Conservation (phyloP, 208 protist species). For the Endotrypanum monterogeii region DNA sequence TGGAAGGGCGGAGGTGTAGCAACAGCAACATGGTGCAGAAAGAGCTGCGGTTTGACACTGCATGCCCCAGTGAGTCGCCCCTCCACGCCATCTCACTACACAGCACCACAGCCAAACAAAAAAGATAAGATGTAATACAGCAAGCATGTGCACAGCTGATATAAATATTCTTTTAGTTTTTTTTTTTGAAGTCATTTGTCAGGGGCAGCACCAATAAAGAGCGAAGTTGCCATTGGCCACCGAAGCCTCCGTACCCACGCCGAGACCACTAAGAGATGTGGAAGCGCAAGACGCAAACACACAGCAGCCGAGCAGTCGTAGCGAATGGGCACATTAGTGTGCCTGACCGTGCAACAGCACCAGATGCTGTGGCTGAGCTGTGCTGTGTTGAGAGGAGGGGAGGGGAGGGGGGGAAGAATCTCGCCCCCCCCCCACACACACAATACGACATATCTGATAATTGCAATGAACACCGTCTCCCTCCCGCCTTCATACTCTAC, state of each 20-base stretch:
- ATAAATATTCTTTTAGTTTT: too few relatives aligned
- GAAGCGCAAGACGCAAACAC: too few relatives aligned
- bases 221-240: too few relatives aligned
- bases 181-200: not conserved
- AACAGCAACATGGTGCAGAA: not conserved
- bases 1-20: not conserved
- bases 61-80: not conserved
- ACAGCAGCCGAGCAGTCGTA: not conserved
- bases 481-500: slow-evolving; percentile 88
- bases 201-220: not conserved
- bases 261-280: not conserved
- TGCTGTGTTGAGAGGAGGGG: too few relatives aligned
- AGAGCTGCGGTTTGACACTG: not conserved
- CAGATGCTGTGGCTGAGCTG: slow-evolving; percentile 18
- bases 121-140: too few relatives aligned
- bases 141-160: not conserved
- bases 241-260: too few relatives aligned
- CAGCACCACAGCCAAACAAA: not conserved
- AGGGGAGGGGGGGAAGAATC: too few relatives aligned
- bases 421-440: too few relatives aligned
- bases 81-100: too few relatives aligned
- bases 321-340: not conserved
- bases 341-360: not conserved
- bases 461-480: too few relatives aligned
- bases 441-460: too few relatives aligned